These are phyloP conservation scores for Ochromonas danica DNA, from an alignment of 108 stramenopile genomes.

Conservation along the genomic window DNA sequence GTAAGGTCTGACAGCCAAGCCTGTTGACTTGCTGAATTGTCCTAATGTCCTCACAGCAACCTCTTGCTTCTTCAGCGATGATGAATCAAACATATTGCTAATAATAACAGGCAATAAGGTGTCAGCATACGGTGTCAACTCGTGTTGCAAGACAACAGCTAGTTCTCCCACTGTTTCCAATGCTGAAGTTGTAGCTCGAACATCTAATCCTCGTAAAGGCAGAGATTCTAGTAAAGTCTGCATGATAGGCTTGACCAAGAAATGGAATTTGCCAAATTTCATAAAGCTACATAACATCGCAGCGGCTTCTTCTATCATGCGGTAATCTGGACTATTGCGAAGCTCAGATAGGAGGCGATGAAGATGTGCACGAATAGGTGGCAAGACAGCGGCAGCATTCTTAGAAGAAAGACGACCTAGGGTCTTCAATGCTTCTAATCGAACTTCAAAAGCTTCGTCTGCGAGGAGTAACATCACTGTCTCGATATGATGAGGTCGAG, in stretches of 20 bases:
- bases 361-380: slow-evolving; percentile 41
- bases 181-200: slow-evolving; percentile 64
- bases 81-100: slow-evolving; percentile 79
- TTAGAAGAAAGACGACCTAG: slow-evolving; percentile 74
- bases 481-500: slow-evolving; percentile 71
- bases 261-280: slow-evolving; percentile 66
- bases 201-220: slow-evolving; percentile 64
- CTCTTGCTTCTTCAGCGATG: slow-evolving; percentile 74
- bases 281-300: slow-evolving; percentile 74
- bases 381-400: slow-evolving; percentile 69
- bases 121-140: slow-evolving; percentile 66
- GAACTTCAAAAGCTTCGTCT: slow-evolving; percentile 77
- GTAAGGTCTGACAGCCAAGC: slow-evolving; percentile 84
- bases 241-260: slow-evolving; percentile 69
- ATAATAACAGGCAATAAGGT: slow-evolving; percentile 74
- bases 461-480: slow-evolving; percentile 75
- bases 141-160: slow-evolving; percentile 68
- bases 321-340: slow-evolving; percentile 56
- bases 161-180: slow-evolving; percentile 87
- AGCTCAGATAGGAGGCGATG: slow-evolving; percentile 27
- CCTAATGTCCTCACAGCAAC: slow-evolving; percentile 81
- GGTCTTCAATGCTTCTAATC: slow-evolving; percentile 72
- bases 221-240: slow-evolving; percentile 65
- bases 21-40: slow-evolving; percentile 81
- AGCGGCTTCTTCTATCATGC: slow-evolving; percentile 58